A percentile compares a stretch with the other conserved stretches of the same genome.
These are phyloP conservation scores for Heterobasidion irregulare DNA, from an alignment of 1,284 basidiomycete species.

Conservation along the genomic window DNA sequence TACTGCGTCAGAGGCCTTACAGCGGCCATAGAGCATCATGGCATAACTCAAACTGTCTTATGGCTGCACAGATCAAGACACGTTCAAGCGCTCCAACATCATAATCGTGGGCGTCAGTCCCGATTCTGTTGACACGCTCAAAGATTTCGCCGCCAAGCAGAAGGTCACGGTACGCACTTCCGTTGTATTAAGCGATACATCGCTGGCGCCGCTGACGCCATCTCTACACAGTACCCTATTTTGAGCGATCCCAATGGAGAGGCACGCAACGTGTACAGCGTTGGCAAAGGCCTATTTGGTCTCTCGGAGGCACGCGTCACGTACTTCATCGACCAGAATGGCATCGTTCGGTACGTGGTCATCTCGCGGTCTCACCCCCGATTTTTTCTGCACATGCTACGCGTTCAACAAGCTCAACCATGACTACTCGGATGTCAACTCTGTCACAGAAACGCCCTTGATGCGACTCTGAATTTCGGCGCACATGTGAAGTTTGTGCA, in stretches of 20 bases:
- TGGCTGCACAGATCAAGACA: slow-evolving; percentile 43
- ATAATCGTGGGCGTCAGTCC: slow-evolving; percentile 64
- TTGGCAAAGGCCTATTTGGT: slow-evolving; percentile 60
- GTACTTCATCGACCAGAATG: slow-evolving; percentile 66
- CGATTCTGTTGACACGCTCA: slow-evolving; percentile 64
- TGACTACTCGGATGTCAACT: no score
- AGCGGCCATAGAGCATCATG: no score
- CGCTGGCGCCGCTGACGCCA: background rate
- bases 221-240: slow-evolving; percentile 50
- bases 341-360: slow-evolving; percentile 46
- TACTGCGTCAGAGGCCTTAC: no score
- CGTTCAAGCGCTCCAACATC: slow-evolving; percentile 58
- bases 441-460: slow-evolving; percentile 38
- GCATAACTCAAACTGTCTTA: no score
- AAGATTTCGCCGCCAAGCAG: slow-evolving; percentile 64
- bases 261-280: slow-evolving; percentile 53
- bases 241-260: slow-evolving; percentile 60
- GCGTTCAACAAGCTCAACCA: no score
- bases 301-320: slow-evolving; percentile 59
- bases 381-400: background rate
- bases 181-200: background rate
- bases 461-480: slow-evolving; percentile 49
- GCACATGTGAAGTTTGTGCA: slow-evolving; percentile 64
- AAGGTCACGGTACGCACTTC: slow-evolving; percentile 46
- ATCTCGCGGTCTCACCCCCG: background rate